These are phyloP conservation scores for Coleophoma eucalyptorum DNA, from an alignment of 2,329 filamentous ascomycete species.

Conservation along the genomic window DNA sequence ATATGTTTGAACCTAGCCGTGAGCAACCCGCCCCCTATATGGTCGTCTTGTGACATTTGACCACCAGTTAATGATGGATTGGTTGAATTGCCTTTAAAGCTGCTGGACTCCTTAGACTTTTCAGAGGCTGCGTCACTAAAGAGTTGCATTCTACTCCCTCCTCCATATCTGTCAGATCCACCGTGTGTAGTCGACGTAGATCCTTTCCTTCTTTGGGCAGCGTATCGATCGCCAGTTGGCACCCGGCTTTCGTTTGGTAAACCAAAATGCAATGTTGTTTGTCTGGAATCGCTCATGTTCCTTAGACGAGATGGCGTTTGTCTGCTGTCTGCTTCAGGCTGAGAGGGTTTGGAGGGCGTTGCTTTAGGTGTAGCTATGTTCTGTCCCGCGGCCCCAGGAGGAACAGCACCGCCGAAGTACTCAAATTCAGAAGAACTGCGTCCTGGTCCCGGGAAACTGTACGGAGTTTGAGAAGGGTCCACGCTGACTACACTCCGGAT, in stretches of 20 bases:
- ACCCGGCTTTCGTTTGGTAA: background rate
- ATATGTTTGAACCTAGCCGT: constrained; percentile 77
- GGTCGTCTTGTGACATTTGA: constrained; percentile 6
- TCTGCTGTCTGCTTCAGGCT: background rate
- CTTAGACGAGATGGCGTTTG: background rate
- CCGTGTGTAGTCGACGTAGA: constrained; percentile 8
- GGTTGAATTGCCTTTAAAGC: background rate
- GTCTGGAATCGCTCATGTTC: background rate
- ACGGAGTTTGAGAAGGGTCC: constrained; percentile 19
- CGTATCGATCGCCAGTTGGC: background rate
- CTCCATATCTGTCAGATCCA: constrained; percentile 8
- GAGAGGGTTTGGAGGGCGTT: background rate
- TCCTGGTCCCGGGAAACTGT: constrained; percentile 1
- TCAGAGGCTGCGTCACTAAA: constrained; percentile 22
- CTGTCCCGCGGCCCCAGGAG: constrained; percentile 1
- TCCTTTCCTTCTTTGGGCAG: constrained; percentile 7
- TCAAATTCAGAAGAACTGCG: constrained; percentile 14
- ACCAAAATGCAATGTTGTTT: background rate
- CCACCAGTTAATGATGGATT: constrained; percentile 1
- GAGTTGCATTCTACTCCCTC: constrained; percentile 16
- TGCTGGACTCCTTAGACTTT: constrained; percentile 10
- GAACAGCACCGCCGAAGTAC: constrained; percentile 11
- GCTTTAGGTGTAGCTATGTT: background rate
- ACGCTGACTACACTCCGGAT: constrained; percentile 24
- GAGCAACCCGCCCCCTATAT: constrained; percentile 35